Percentiles rank a stretch among this genome's conserved stretches.
Evolutionary conservation across 1,139 yeast species (phyloP).

Genomic region (Saccharomycopsis hybrid): DNA sequence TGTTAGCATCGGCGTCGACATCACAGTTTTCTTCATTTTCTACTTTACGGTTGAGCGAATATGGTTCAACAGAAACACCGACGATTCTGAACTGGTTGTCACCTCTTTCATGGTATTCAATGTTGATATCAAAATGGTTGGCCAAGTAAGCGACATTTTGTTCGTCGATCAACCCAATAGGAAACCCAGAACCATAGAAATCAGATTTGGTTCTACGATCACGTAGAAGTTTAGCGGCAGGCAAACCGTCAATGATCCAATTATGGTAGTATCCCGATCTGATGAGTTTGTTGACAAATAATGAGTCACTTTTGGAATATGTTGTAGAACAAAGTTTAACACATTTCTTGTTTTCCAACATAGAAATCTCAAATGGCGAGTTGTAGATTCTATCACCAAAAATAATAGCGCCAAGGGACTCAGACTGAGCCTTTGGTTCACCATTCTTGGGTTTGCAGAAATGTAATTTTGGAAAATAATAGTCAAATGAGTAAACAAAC

Average conservation of each 20-base stretch:
- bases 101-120: conserved; percentile 80
- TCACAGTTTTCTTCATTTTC: too few species aligned
- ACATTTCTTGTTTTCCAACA: conserved; percentile 71
- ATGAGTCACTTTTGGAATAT: conserved; percentile 61
- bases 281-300: conserved; percentile 70
- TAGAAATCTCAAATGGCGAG: conserved; percentile 76
- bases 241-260: conserved; percentile 93
- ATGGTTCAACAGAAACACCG: conserved; percentile 75
- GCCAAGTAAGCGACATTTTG: conserved; percentile 45
- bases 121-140: conserved; percentile 72
- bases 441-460: conserved; percentile 75
- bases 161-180: conserved; percentile 59
- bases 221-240: conserved; percentile 63
- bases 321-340: conserved; percentile 49
- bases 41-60: conserved; percentile 46
- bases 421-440: conserved; percentile 59
- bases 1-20: conserved; percentile 23
- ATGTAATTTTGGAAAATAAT: conserved; percentile 76
- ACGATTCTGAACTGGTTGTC: conserved; percentile 75
- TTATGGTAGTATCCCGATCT: conserved; percentile 80
- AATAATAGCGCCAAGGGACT: conserved; percentile 84
- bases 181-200: conserved; percentile 78
- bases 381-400: conserved; percentile 95
- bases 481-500: conserved; percentile 70
- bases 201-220: conserved; percentile 52